phyloP scores from a whole-genome alignment of 441 rosid species.

The Populus hybrid region DNA sequence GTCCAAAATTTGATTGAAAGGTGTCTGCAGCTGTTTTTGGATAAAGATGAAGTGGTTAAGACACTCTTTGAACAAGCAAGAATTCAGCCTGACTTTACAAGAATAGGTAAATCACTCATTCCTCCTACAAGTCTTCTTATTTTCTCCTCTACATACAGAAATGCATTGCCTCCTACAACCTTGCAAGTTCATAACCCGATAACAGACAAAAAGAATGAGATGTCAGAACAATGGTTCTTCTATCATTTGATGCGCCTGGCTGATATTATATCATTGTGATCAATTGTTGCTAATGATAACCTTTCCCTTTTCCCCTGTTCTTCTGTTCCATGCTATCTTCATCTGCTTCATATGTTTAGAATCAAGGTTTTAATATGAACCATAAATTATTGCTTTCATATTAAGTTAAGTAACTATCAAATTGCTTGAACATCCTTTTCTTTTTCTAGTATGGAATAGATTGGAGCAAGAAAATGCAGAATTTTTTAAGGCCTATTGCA shows the following conservation, averaged over 20 bases:
- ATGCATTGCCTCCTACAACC: no score
- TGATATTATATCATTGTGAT: background rate
- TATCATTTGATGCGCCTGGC: no score
- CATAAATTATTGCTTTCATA: background rate
- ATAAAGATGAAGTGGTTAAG: conserved; percentile 74
- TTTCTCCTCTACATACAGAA: background rate
- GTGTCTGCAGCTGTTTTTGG: conserved; percentile 83
- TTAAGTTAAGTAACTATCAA: background rate
- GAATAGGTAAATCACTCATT: conserved; percentile 8
- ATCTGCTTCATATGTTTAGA: background rate
- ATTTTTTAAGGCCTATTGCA: conserved; percentile 7
- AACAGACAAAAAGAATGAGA: no score
- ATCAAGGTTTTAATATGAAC: no score
- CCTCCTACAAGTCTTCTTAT: background rate
- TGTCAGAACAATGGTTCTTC: no score
- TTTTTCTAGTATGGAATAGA: conserved; percentile 32
- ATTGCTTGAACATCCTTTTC: background rate
- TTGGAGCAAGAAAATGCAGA: conserved; percentile 25
- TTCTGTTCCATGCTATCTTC: background rate
- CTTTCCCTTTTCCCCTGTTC: background rate
- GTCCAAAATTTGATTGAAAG: conserved; percentile 86
- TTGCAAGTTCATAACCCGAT: no score
- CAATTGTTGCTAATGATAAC: background rate
- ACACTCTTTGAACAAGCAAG: conserved; percentile 69
- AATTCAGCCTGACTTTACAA: conserved; percentile 47